Base-by-base conservation (phyloP, 495 filamentous ascomycete genomes). In the Xylaria acuta region DNA sequence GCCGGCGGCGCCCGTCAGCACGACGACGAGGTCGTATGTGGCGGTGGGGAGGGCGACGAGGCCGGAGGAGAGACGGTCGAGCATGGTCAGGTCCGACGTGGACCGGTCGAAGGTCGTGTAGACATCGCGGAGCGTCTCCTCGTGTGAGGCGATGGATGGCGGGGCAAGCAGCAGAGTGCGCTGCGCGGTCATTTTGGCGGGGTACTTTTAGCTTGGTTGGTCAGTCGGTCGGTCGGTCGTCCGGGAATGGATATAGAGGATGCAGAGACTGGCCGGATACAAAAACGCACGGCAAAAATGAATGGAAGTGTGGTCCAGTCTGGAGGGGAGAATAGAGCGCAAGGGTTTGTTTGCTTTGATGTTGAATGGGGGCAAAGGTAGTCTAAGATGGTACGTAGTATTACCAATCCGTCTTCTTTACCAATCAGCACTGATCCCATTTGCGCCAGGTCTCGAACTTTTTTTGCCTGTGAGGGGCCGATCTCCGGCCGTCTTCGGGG, bases 51-150 rank as follows among this genome's bases (percentile, higher is more conserved):
- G 90, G 5, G 89, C 81, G 64, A 96, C 93, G 51, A 98, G 87
- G 64, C 93, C 94, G 49, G 92, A 87, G 0, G 93, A 90, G 22
- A 99, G 88, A 40, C 96, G 94, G 83, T 99, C 96, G 67, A 99
- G 93, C 96, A 99, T 99, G 79, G 98, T 97, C 49, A 99, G 86
- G 79, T 99, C 96, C 62, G 94, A 94, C 43, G 86, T 82, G 69
- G 84, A 80, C 75, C 93, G 92, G 78, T 93, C 89, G 82, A 93
- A 88, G 47, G 89, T 84, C 22, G 83, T 60, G 65, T 88, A 80
- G 69, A 87, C 82, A 63, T 77, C 65, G 70, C 75, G 79, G 65
- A 88, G 75, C 64, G 81, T 82, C 67, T 83, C 81, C 74, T 86
- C 83, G 74, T 86, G 82, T 58, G 82, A 76, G 59, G 87, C 82